These are phyloP conservation scores for Myxozyma sirexii DNA, from an alignment of 805 yeast genomes.

Conservation along the genomic window DNA sequence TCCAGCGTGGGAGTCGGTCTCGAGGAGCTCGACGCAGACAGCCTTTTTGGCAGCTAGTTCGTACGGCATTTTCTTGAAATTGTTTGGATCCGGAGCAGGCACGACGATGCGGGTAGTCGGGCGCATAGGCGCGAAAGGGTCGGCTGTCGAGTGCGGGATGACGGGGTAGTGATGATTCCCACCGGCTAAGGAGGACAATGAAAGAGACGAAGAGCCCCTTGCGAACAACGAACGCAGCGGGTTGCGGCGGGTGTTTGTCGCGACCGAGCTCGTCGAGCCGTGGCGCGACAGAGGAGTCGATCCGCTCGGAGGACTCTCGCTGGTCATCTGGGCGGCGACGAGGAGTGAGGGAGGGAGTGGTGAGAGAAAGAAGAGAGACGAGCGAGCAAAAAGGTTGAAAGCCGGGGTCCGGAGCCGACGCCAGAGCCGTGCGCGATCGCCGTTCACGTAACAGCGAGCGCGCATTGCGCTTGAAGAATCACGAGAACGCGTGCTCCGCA, in stretches of 20 bases:
- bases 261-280: constrained; percentile 1
- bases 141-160: neutral
- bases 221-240: constrained; percentile 8
- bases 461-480: neutral
- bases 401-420: neutral
- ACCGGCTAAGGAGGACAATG: neutral
- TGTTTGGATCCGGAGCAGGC: constrained; percentile 2
- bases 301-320: constrained; percentile 3
- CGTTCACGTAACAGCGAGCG: neutral
- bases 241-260: neutral
- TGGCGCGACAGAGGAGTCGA: neutral
- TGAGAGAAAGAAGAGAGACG: neutral
- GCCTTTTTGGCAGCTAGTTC: constrained; percentile 14
- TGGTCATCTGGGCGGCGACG: neutral
- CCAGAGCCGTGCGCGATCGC: neutral
- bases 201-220: neutral
- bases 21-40: constrained; percentile 11
- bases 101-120: constrained; percentile 1
- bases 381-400: neutral
- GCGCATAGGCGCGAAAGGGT: constrained; percentile 3
- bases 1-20: constrained; percentile 11
- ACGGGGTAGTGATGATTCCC: neutral
- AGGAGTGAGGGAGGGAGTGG: neutral
- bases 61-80: constrained; percentile 19
- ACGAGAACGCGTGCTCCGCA: neutral